Evolutionary conservation across 371 early-diverging fungal genomes (phyloP).

Genomic region (Mucor velutinosus): DNA sequence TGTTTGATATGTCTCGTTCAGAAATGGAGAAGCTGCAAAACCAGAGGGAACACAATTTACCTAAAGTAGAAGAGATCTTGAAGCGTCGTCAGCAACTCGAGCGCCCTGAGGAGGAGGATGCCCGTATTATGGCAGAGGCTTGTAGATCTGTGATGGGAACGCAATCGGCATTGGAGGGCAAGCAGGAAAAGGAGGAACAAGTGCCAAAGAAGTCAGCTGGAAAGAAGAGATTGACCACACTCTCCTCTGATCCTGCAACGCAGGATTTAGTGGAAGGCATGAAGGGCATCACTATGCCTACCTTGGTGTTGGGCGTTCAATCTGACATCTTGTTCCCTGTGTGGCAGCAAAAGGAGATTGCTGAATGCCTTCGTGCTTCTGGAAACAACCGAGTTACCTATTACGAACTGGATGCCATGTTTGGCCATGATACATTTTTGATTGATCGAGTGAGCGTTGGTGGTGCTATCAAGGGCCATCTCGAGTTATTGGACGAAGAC

Average conservation of each 20-base stretch:
- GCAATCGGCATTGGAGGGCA: constrained; percentile 42
- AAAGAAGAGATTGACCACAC: constrained; percentile 23
- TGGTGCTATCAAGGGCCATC: constrained; percentile 92
- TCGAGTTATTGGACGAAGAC: constrained; percentile 61
- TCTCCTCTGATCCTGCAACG: constrained; percentile 49
- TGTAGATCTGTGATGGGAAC: constrained; percentile 31
- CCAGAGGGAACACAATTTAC: constrained; percentile 47
- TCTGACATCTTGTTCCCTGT: constrained; percentile 94
- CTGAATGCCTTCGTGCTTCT: constrained; percentile 74
- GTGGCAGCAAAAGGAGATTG: constrained; percentile 95
- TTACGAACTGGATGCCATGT: constrained; percentile 95
- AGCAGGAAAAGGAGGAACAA: not conserved
- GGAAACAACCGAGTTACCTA: constrained; percentile 92
- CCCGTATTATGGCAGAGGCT: constrained; percentile 26
- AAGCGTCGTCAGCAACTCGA: constrained; percentile 13
- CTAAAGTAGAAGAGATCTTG: constrained; percentile 33
- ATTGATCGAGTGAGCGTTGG: constrained; percentile 90
- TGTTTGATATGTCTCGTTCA: constrained; percentile 88
- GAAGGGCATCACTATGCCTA: constrained; percentile 67
- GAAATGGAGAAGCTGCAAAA: constrained; percentile 42
- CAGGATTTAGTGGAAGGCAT: constrained; percentile 64
- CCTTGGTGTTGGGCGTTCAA: constrained; percentile 91
- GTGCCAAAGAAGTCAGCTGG: not conserved
- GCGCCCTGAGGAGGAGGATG: not conserved
- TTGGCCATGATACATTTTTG: constrained; percentile 96